Base-by-base conservation (phyloP, 208 protist genomes). In the Acanthamoeba healyi region DNA sequence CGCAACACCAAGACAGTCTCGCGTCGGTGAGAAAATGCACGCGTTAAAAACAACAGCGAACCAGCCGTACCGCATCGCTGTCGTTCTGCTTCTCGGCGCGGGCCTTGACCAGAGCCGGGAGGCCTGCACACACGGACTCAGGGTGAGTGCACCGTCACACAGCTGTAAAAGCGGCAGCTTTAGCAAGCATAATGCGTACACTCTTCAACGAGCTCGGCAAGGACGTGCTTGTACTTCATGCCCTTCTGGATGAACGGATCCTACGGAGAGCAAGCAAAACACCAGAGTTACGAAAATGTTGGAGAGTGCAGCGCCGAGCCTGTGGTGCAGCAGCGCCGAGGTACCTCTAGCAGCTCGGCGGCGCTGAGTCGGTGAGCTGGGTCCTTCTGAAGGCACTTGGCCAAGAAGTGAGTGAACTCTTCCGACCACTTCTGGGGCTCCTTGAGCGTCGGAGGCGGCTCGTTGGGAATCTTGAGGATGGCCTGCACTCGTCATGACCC, bases 391-490 rank as follows among this genome's bases (percentile, higher is more conserved):
- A 98, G 90, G 93, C 97, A 98, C 51, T 74, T 17, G 19, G 34
- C 34, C 1, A 98, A 42, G 93, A 98, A 98, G n/a, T 97, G 89
- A n/a, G 61, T 65, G 61, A 98, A 98, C 22, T 95, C 92, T 1
- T 65, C 38, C 0, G 79, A 95, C 96, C 96, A 98, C 46, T 95
- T 84, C 19, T 22, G 24, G 2, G 84, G 40, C 17, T 96, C 88
- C 32, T 94, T 95, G 0, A 98, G 61, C 34, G 65, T 97, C 3
- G 98, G 98, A 56, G 97, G 94, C 26, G 67, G 42, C 14, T 87
- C 22, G 12, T 96, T 98, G n/a, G 97, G 96, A 58, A 98, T 98
- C 42, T 96, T 86, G 51, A 98, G 98, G 0, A 98, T 79, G 2
- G 95, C 98, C 26, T 97, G 81, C 9, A 32, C 65, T 24, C 15